Conservation (phyloP, 495 filamentous ascomycete genomes). For the Neurospora sp. region DNA sequence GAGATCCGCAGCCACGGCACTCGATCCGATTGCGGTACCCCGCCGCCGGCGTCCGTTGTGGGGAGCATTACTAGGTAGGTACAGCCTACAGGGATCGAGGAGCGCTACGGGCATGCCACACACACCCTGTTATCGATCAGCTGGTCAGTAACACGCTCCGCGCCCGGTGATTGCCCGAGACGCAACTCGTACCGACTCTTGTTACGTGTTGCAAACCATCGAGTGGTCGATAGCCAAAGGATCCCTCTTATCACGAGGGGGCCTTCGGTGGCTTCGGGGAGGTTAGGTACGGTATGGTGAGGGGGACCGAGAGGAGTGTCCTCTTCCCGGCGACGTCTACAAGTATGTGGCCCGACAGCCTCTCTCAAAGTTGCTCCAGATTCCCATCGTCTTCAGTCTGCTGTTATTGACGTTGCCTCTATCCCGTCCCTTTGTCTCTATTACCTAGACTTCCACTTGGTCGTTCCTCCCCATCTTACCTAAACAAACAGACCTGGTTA, state of each 20-base stretch:
- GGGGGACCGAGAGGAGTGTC: not conserved
- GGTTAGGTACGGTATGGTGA: not conserved
- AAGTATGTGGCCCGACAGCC: not conserved
- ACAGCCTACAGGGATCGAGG: not conserved
- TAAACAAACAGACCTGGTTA: not conserved
- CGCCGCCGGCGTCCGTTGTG: slow-evolving; percentile 12
- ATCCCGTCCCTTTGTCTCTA: not conserved
- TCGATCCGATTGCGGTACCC: slow-evolving; percentile 18
- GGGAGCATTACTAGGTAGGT: not conserved
- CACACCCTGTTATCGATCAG: not conserved
- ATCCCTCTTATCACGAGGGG: not conserved
- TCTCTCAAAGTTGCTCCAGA: not conserved
- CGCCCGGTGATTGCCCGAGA: not conserved
- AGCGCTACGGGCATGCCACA: not conserved
- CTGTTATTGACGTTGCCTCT: not conserved
- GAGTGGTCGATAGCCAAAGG: not conserved
- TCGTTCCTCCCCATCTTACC: not conserved
- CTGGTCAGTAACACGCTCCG: not conserved
- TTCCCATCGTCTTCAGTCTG: not conserved
- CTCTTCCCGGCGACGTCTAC: not conserved
- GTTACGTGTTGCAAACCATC: not conserved
- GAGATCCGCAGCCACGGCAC: slow-evolving; percentile 10
- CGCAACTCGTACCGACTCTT: not conserved
- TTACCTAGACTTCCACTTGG: not conserved
- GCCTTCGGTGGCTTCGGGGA: not conserved